Base-by-base conservation (phyloP, 2,329 filamentous ascomycete species). In the Diatrype stigma region DNA sequence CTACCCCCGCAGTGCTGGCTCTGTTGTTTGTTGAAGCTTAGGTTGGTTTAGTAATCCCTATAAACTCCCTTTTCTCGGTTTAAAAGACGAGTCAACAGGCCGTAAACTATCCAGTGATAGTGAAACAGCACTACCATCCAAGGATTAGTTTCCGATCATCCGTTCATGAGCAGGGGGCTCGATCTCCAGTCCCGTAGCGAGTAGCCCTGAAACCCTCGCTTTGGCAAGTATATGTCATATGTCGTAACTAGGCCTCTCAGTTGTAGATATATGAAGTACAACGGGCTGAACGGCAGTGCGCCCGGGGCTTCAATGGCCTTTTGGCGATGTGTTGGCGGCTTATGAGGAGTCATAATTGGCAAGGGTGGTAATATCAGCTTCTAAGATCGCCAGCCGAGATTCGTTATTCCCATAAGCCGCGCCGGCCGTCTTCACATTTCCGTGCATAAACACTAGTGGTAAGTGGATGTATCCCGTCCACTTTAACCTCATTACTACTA, bases 371-470 rank as follows among this genome's bases (percentile, higher is more conserved):
- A 59, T 59, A 54, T 50, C 54, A 56, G 54, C 46, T 46, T 56
- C 52, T 52, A 47, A 46, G 52, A 57, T 57, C 52, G 53, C 53
- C 55, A 54, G 50, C 49, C 48, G 51, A 59, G 53, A 54, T 44
- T 52, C 30, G 55, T 55, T 49, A 55, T 59, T 51, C 51, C 56
- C 53, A 48, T 55, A 54, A 53, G 26, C 49, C 50, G 46, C 52
- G 12, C 5, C 40, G 48, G 12, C 5, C 40, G 48, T 47, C 51
- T 57, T 44, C 10, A 49, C 55, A 53, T 42, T 47, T 42, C 50
- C 50, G 42, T 53, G 56, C 53, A 57, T 57, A 52, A 50, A 48
- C 53, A 56, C 55, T 55, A 54, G 44, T 54, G 50, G 52, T 51
- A 57, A 48, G 48, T 56, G 50, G 55, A 54, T 51, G 46, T 40